These are phyloP conservation scores for Scleromitrula shiraiana DNA, from an alignment of 2,329 filamentous ascomycete species.

Conservation along the genomic window DNA sequence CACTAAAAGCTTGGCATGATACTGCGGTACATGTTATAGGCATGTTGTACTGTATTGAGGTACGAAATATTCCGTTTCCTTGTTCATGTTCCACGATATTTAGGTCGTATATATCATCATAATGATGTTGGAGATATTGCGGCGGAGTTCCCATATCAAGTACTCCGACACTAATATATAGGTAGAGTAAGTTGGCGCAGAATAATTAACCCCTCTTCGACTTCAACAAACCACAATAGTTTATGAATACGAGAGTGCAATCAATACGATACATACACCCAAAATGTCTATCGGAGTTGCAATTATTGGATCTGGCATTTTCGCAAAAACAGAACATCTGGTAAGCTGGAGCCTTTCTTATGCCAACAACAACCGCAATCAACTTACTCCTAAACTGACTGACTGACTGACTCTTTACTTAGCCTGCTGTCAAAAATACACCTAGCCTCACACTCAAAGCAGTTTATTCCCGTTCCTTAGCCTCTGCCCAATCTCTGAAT, in stretches of 20 bases:
- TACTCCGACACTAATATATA: too few relatives aligned
- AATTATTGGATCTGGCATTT: conserved; percentile 56
- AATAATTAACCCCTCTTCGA: background rate
- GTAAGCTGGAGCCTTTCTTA: conserved; percentile 29
- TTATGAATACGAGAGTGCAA: too few relatives aligned
- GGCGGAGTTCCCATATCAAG: background rate
- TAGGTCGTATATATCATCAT: too few relatives aligned
- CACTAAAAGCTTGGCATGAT: too few relatives aligned
- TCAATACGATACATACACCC: background rate
- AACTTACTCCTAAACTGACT: too few relatives aligned
- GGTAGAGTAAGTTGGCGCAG: too few relatives aligned
- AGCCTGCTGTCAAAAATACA: conserved; percentile 51
- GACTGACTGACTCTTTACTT: too few relatives aligned
- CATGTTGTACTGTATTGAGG: too few relatives aligned
- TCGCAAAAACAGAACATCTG: conserved; percentile 50
- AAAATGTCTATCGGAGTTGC: conserved; percentile 43
- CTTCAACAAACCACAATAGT: background rate
- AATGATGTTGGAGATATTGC: too few relatives aligned
- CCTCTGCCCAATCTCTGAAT: conserved; percentile 30
- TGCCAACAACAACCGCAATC: background rate
- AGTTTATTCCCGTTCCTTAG: conserved; percentile 29
- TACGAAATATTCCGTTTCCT: too few relatives aligned
- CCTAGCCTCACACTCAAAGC: conserved; percentile 45
- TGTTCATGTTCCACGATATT: too few relatives aligned
- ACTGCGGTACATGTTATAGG: too few relatives aligned